phyloP scores from a whole-genome alignment of 352 stramenopile genomes.

The Halophytophthora batemanensis region DNA sequence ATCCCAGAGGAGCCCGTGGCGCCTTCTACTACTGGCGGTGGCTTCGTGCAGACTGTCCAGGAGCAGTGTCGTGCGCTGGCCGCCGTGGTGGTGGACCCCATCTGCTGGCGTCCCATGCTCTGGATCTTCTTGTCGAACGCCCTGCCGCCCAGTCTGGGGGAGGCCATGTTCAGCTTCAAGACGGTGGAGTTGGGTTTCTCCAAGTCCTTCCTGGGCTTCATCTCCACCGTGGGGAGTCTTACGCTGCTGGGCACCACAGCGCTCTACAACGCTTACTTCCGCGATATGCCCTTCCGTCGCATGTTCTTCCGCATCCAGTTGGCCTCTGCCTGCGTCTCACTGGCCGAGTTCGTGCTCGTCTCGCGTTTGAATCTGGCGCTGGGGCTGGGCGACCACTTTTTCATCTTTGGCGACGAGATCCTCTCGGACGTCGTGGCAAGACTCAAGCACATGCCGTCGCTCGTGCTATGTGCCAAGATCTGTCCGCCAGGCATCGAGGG shows the following conservation, averaged over 20 bases:
- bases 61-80: conserved; percentile 50
- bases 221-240: conserved; percentile 71
- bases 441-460: conserved; percentile 90
- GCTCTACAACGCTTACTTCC: conserved; percentile 79
- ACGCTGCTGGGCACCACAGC: conserved; percentile 68
- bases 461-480: conserved; percentile 95
- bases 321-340: conserved; percentile 57
- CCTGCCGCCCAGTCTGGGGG: conserved; percentile 60
- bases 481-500: conserved; percentile 95
- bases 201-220: conserved; percentile 76
- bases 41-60: conserved; percentile 52
- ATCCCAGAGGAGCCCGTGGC: conserved; percentile 54
- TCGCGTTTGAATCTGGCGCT: conserved; percentile 60
- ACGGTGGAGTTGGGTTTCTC: conserved; percentile 70
- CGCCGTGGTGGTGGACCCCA: conserved; percentile 59
- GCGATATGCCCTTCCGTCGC: conserved; percentile 68
- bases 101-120: conserved; percentile 75
- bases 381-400: conserved; percentile 63
- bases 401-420: conserved; percentile 84
- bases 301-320: conserved; percentile 80
- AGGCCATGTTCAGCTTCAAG: conserved; percentile 87
- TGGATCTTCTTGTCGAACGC: conserved; percentile 84
- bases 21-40: conserved; percentile 10
- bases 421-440: conserved; percentile 74
- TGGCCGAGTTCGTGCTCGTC: conserved; percentile 72